Conservation (phyloP, 257 asterid genomes). For the Gardenia jasminoides region DNA sequence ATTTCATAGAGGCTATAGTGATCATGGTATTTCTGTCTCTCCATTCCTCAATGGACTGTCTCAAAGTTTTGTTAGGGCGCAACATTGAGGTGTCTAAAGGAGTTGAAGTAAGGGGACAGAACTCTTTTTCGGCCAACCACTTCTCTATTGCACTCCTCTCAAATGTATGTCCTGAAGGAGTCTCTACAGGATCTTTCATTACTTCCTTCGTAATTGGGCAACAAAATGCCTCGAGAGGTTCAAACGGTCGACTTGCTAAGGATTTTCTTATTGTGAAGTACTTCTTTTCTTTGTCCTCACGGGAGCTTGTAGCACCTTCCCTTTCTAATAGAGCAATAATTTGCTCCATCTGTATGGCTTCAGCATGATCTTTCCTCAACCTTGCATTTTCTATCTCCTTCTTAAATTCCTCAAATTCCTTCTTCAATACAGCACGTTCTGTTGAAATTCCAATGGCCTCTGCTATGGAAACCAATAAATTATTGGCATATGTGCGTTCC, state of each 20-base stretch:
- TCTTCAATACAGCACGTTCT: conserved; percentile 43
- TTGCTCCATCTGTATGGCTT: conserved; percentile 68
- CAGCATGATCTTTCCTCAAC: conserved; percentile 55
- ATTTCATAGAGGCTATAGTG: conserved; percentile 43
- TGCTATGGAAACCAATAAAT: conserved; percentile 52
- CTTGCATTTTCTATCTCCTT: conserved; percentile 45
- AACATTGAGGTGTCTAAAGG: conserved; percentile 46
- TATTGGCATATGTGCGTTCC: conserved; percentile 57
- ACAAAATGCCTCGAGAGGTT: conserved; percentile 51
- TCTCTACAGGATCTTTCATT: conserved; percentile 67
- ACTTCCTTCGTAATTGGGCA: conserved; percentile 65
- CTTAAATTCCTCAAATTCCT: conserved; percentile 55
- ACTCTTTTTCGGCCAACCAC: conserved; percentile 47
- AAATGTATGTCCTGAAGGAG: conserved; percentile 59
- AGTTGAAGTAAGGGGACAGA: conserved; percentile 51
- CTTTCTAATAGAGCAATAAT: conserved; percentile 56
- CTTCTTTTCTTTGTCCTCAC: conserved; percentile 49
- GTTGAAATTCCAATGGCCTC: conserved; percentile 55
- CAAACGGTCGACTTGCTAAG: conserved; percentile 50
- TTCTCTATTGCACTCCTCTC: conserved; percentile 62
- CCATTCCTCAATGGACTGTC: conserved; percentile 78
- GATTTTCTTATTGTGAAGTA: conserved; percentile 48
- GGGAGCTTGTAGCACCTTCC: conserved; percentile 52
- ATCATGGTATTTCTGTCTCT: conserved; percentile 67
- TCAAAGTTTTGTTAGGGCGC: conserved; percentile 62